phyloP scores from a whole-genome alignment of 225 moss, liverwort and hornwort genomes.

The Rhytidiadelphus loreus region DNA sequence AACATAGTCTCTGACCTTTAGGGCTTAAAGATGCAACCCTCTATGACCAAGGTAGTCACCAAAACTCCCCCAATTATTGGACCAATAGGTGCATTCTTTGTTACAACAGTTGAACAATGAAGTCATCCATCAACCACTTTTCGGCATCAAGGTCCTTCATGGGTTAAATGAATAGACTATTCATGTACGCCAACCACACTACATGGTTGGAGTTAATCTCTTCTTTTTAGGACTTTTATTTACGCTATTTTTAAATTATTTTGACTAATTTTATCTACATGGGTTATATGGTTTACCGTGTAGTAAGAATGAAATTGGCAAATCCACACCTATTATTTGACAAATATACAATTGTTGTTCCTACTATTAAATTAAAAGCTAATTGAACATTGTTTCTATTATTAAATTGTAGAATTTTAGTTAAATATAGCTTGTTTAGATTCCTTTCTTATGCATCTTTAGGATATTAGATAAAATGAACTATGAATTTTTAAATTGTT shows the following conservation, averaged over 20 bases:
- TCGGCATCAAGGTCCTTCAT: rapidly evolving
- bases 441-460: rapidly evolving
- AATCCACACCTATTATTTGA: background rate
- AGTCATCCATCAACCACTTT: background rate
- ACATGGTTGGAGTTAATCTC: rapidly evolving
- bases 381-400: background rate
- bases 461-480: too few relatives aligned
- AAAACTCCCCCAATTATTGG: background rate
- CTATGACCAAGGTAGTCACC: background rate
- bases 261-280: background rate
- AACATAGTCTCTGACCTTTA: too few relatives aligned
- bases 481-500: rapidly evolving
- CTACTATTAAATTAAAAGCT: background rate
- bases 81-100: too few relatives aligned
- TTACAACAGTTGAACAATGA: background rate
- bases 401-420: background rate
- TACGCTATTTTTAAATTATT: rapidly evolving
- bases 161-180: too few relatives aligned
- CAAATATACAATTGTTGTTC: background rate
- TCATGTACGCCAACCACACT: too few relatives aligned
- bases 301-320: background rate
- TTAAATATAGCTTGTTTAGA: background rate
- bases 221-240: rapidly evolving
- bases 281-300: rapidly evolving
- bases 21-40: too few relatives aligned